These are phyloP conservation scores for Xylaria hypoxylon DNA, from an alignment of 2,329 filamentous ascomycete species.

Conservation along the genomic window DNA sequence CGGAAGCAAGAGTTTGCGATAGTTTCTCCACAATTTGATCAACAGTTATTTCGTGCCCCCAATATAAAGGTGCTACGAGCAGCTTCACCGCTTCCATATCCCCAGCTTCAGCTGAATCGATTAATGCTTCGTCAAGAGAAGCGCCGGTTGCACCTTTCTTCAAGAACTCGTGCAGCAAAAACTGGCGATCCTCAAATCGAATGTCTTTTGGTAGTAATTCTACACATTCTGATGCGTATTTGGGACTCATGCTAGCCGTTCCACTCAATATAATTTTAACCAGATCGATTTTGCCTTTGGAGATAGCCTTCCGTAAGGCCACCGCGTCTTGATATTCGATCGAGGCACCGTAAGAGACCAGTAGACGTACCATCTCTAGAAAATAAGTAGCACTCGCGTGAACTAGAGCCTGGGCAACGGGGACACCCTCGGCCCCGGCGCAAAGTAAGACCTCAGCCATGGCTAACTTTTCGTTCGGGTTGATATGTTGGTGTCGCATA, in stretches of 20 bases:
- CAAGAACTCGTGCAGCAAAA: slow-evolving; percentile 60
- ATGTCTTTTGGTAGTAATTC: slow-evolving; percentile 61
- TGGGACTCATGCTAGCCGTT: slow-evolving; percentile 57
- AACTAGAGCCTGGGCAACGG: slow-evolving; percentile 60
- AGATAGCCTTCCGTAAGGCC: slow-evolving; percentile 62
- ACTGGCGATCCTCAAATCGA: slow-evolving; percentile 58
- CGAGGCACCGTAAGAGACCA: slow-evolving; percentile 65
- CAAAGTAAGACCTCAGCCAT: slow-evolving; percentile 69
- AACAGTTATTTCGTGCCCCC: slow-evolving; percentile 49
- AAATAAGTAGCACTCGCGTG: slow-evolving; percentile 63
- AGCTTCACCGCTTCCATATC: slow-evolving; percentile 62
- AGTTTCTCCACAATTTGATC: slow-evolving; percentile 47
- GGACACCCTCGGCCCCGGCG: slow-evolving; percentile 66
- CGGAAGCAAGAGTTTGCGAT: slow-evolving; percentile 51
- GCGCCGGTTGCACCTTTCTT: slow-evolving; percentile 63
- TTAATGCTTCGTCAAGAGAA: slow-evolving; percentile 61
- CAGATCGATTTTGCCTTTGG: slow-evolving; percentile 59
- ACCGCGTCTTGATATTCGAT: slow-evolving; percentile 65
- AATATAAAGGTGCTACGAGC: slow-evolving; percentile 62
- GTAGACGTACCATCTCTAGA: slow-evolving; percentile 65
- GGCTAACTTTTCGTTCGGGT: slow-evolving; percentile 61
- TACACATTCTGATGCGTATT: slow-evolving; percentile 63
- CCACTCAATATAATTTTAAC: slow-evolving; percentile 61
- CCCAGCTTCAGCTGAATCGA: slow-evolving; percentile 61
- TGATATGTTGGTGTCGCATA: slow-evolving; percentile 59